A percentile compares a stretch with the other conserved stretches of the same genome.
phyloP scores from a whole-genome alignment of 768 basidiomycete genomes.

The Mycena pura region DNA sequence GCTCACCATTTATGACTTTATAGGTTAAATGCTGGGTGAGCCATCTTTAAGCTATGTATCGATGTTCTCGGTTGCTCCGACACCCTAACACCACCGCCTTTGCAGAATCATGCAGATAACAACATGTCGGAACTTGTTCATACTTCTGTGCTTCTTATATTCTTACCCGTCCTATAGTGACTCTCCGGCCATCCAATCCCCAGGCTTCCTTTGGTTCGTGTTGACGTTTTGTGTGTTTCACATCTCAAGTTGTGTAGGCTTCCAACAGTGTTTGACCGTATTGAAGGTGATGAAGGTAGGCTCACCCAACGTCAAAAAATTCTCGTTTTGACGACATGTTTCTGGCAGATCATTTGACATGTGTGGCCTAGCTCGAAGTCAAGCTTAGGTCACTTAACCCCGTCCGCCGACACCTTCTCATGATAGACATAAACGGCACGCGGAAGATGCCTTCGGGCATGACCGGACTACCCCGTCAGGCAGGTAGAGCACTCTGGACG shows the following conservation, averaged over 20 bases:
- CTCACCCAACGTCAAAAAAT: no score
- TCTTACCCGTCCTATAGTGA: conserved; percentile 56
- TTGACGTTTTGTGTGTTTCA: background rate
- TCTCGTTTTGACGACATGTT: conserved; percentile 22
- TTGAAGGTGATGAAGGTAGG: conserved; percentile 74
- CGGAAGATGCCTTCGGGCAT: conserved; percentile 68
- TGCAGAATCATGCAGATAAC: conserved; percentile 81
- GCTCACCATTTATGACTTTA: conserved; percentile 74
- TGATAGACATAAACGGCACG: conserved; percentile 62
- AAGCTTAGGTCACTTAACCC: conserved; percentile 58
- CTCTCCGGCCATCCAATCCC: conserved; percentile 70
- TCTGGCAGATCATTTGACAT: conserved; percentile 69
- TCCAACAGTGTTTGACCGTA: conserved; percentile 67
- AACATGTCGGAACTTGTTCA: conserved; percentile 55
- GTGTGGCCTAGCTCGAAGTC: conserved; percentile 69
- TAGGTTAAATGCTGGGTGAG: conserved; percentile 75
- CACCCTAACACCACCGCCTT: conserved; percentile 24
- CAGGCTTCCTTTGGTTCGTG: conserved; percentile 64
- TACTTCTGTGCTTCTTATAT: conserved; percentile 15
- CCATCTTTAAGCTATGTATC: conserved; percentile 26
- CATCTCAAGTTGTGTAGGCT: conserved; percentile 18
- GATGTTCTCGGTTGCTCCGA: conserved; percentile 13
- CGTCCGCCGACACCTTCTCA: conserved; percentile 43
- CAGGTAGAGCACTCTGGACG: conserved; percentile 40
- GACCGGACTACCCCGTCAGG: conserved; percentile 52